phyloP scores from a whole-genome alignment of 1,284 basidiomycete species.

The Cystobasidium sp. region DNA sequence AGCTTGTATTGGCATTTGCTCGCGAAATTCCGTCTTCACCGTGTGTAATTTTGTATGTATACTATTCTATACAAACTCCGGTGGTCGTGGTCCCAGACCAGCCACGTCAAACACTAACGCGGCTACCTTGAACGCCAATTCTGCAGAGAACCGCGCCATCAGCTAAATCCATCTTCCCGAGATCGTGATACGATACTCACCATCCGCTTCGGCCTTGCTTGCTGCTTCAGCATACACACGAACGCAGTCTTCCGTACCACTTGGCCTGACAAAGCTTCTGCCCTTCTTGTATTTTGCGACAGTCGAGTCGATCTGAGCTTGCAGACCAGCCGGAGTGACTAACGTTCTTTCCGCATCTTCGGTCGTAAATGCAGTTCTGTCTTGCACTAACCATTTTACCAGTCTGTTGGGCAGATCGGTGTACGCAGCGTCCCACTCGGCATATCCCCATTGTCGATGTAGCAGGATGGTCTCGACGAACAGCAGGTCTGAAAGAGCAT shows the following conservation, averaged over 20 bases:
- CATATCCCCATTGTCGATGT: conserved; percentile 79
- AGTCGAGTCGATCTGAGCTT: conserved; percentile 83
- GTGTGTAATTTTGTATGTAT: neutral
- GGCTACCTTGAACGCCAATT: conserved; percentile 79
- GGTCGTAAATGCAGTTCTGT: conserved; percentile 84
- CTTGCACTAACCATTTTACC: conserved; percentile 89
- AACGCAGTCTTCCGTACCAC: conserved; percentile 98
- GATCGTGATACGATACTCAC: conserved; percentile 61
- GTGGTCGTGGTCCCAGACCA: conserved; percentile 57
- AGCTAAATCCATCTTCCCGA: neutral
- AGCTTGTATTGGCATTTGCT: no score
- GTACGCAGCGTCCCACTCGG: conserved; percentile 93
- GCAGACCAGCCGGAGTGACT: conserved; percentile 77
- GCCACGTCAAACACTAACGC: conserved; percentile 79
- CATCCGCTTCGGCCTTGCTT: conserved; percentile 74
- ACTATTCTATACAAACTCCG: conserved; percentile 46
- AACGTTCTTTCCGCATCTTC: conserved; percentile 91
- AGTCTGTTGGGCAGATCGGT: conserved; percentile 92
- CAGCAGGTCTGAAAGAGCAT: conserved; percentile 94
- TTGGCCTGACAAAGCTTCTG: conserved; percentile 90
- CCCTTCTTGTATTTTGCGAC: conserved; percentile 81
- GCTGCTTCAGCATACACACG: conserved; percentile 95
- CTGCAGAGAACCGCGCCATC: conserved; percentile 57
- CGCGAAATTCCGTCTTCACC: no score
- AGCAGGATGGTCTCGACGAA: conserved; percentile 91